Percentiles rank a stretch among this genome's conserved stretches.
Evolutionary conservation across 2,329 filamentous ascomycete species (phyloP).

Genomic region (Arthrobotrys megalospora): DNA sequence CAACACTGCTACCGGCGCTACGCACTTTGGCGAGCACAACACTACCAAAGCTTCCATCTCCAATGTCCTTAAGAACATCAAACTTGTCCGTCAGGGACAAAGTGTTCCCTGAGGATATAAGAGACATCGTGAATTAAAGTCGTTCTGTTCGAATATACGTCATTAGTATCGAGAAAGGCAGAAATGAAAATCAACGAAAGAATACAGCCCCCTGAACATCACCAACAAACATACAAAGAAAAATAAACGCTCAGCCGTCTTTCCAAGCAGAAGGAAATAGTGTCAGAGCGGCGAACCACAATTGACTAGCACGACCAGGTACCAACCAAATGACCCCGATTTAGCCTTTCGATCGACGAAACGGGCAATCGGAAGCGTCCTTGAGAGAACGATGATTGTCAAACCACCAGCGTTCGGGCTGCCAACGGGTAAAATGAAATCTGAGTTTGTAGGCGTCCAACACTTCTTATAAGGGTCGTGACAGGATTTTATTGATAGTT

Average conservation of each 20-base stretch:
- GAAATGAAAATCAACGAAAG: conserved; percentile 27
- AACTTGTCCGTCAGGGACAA: conserved; percentile 90
- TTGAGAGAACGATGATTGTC: conserved; percentile 52
- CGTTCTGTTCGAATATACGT: conserved; percentile 34
- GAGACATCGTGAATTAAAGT: conserved; percentile 57
- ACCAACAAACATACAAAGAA: conserved; percentile 42
- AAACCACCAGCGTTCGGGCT: conserved; percentile 52
- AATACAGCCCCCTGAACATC: conserved; percentile 24
- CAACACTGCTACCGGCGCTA: conserved; percentile 88
- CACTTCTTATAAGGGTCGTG: conserved; percentile 28
- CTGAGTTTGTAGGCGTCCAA: conserved; percentile 34
- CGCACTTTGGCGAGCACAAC: conserved; percentile 92
- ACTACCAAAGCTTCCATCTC: conserved; percentile 98
- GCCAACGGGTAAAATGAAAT: conserved; percentile 26
- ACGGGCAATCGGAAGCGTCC: conserved; percentile 58
- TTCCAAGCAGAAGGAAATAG: conserved; percentile 53
- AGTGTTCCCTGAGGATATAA: conserved; percentile 67
- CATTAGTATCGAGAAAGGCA: conserved; percentile 37
- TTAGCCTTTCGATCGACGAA: conserved; percentile 59
- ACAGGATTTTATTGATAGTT: conserved; percentile 20
- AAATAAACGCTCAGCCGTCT: conserved; percentile 54
- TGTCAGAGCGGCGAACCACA: conserved; percentile 41
- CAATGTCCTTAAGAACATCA: conserved; percentile 97
- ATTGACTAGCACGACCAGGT: conserved; percentile 55
- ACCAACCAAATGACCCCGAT: conserved; percentile 59